These are phyloP conservation scores for Exserohilum turcica DNA, from an alignment of 2,329 filamentous ascomycete species.

Conservation along the genomic window DNA sequence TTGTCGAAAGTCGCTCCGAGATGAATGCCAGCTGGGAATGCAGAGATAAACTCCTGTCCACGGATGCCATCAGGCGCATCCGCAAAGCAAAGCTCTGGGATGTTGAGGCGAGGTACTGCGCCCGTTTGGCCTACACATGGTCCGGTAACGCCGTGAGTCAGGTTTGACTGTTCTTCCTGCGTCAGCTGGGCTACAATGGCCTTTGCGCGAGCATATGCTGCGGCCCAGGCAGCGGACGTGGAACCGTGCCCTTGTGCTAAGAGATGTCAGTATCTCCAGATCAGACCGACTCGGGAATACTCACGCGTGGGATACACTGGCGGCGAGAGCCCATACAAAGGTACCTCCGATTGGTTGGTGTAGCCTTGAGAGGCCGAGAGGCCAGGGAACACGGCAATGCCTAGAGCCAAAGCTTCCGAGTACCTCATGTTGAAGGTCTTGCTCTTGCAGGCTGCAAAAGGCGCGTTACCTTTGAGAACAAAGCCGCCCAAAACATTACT, in stretches of 20 bases:
- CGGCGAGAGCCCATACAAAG: constrained; percentile 35
- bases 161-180: constrained; percentile 51
- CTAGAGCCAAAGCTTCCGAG: constrained; percentile 1
- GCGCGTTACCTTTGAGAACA: not conserved
- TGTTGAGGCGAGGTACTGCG: constrained; percentile 44
- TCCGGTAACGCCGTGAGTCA: constrained; percentile 43
- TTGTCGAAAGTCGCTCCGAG: constrained; percentile 74
- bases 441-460: not conserved
- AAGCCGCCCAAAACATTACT: not conserved
- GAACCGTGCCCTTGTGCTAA: constrained; percentile 33
- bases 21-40: constrained; percentile 39
- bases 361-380: constrained; percentile 23
- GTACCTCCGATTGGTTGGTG: constrained; percentile 37
- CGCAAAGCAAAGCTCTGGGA: constrained; percentile 47
- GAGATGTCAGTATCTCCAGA: constrained; percentile 3
- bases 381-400: constrained; percentile 16
- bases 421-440: constrained; percentile 13
- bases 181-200: constrained; percentile 49
- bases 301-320: constrained; percentile 40
- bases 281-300: not conserved
- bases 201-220: constrained; percentile 45
- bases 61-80: constrained; percentile 46
- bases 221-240: constrained; percentile 31
- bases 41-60: constrained; percentile 39
- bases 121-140: constrained; percentile 46